Percentiles rank a stretch among this genome's conserved stretches.
phyloP scores from a whole-genome alignment of 2,329 filamentous ascomycete species.

The Beauveria rudraprayagi region DNA sequence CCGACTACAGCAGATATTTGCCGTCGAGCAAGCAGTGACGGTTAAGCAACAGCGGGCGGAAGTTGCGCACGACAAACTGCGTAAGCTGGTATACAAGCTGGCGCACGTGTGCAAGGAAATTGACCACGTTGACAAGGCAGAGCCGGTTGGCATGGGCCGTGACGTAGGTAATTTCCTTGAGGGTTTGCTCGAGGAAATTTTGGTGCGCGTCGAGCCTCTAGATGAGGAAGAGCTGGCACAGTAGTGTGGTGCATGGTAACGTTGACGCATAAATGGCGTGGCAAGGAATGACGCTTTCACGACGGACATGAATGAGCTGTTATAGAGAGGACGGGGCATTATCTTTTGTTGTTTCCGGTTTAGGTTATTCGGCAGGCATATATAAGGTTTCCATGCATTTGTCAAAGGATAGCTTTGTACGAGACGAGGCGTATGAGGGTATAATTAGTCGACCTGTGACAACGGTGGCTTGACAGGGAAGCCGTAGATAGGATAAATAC shows the following conservation, averaged over 20 bases:
- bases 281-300: neutral
- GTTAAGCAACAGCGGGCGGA: constrained; percentile 61
- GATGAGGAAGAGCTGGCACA: constrained; percentile 54
- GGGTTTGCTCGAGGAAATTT: constrained; percentile 84
- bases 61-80: constrained; percentile 71
- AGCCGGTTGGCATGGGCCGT: constrained; percentile 88
- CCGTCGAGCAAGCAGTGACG: constrained; percentile 33
- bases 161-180: constrained; percentile 86
- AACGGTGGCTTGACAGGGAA: neutral
- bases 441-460: neutral
- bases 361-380: neutral
- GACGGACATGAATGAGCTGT: neutral
- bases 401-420: neutral
- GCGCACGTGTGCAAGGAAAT: constrained; percentile 81
- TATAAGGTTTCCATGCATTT: neutral
- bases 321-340: neutral
- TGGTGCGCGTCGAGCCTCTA: constrained; percentile 83
- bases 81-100: constrained; percentile 73
- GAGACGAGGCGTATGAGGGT: neutral
- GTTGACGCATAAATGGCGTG: neutral
- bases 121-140: constrained; percentile 76
- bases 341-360: neutral
- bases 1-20: constrained; percentile 36
- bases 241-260: constrained; percentile 3
- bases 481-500: neutral